A percentile compares a stretch with the other conserved stretches of the same genome.
These are phyloP conservation scores for Ramalina peruviana DNA, from an alignment of 495 filamentous ascomycete species.

Conservation along the genomic window DNA sequence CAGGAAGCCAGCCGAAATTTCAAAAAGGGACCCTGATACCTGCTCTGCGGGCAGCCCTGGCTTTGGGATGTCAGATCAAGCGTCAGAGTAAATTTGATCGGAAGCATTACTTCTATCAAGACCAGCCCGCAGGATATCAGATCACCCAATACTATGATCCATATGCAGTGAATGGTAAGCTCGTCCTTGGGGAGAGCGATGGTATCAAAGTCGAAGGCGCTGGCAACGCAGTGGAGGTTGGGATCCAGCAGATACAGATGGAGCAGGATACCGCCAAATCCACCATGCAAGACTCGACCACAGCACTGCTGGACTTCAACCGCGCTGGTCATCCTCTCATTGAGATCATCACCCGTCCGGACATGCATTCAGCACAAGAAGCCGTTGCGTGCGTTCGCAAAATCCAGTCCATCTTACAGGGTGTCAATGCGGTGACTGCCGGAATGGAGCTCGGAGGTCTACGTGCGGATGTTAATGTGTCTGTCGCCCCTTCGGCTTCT, in stretches of 20 bases:
- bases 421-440: slow-evolving; percentile 65
- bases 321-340: slow-evolving; percentile 80
- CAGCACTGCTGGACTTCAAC: slow-evolving; percentile 86
- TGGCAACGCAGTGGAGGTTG: slow-evolving; percentile 51
- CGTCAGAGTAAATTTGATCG: slow-evolving; percentile 71
- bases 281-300: slow-evolving; percentile 54
- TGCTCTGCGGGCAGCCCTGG: slow-evolving; percentile 76
- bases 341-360: slow-evolving; percentile 85
- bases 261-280: slow-evolving; percentile 98
- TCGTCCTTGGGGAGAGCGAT: slow-evolving; percentile 60
- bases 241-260: slow-evolving; percentile 87
- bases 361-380: slow-evolving; percentile 70
- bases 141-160: slow-evolving; percentile 94
- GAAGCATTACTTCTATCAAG: slow-evolving; percentile 98
- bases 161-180: slow-evolving; percentile 62
- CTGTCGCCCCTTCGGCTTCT: slow-evolving; percentile 41
- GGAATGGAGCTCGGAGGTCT: slow-evolving; percentile 92
- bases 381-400: slow-evolving; percentile 81
- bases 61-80: slow-evolving; percentile 67
- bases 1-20: slow-evolving; percentile 78
- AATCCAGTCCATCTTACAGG: slow-evolving; percentile 68
- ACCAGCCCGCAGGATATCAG: slow-evolving; percentile 92
- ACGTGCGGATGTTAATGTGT: slow-evolving; percentile 92
- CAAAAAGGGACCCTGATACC: slow-evolving; percentile 75
- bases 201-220: slow-evolving; percentile 56